Base-by-base conservation (phyloP, 2,329 filamentous ascomycete species). In the Colletotrichum sojae region DNA sequence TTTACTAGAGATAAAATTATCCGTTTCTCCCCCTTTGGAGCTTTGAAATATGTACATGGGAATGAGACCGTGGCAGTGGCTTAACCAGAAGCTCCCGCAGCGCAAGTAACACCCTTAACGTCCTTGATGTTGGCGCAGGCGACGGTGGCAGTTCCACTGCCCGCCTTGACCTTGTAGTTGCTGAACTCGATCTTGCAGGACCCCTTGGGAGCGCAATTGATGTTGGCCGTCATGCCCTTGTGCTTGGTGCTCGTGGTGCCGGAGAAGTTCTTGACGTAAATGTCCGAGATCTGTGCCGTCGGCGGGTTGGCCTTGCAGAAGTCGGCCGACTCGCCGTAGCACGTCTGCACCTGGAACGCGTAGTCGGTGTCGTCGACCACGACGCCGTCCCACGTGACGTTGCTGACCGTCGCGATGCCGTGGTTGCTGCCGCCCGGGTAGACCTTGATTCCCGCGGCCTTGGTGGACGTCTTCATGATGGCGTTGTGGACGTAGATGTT, bases 321-420 rank as follows among this genome's bases (percentile, higher is more conserved):
- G 9, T 67, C 67, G 0, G 63, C 74, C 20, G 79, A 75, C 25
- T 79, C 78, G 20, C 75, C 76, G 66, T 83, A 85, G 67, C 82
- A 84, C 63, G 78, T 83, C 71, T 83, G 79, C n/a, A 85, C 81
- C 68, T 83, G 82, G 71, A 83, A 77, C 4, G 81, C 83, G 68
- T 84, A 84, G 62, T 83, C 81, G 63, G 76, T 80, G 13, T 76
- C 75, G 1, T 78, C 71, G 6, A 83, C 78, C 0, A 75, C 77
- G 9, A 85, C 56, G 8, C 56, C 62, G 10, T 76, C 75, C 63
- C 76, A 84, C 0, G 82, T 84, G 16, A 84, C 81, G 67, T 84
- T 84, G 2, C 72, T 74, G 18, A 84, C 81, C 0, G 76, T 77
- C 0, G 81, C 79, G 0, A 73, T 68, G 6, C 80, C 80, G 65